A percentile compares a stretch with the other conserved stretches of the same genome.
Evolutionary conservation across 805 yeast species (phyloP).

Genomic region (Yarrowia divulgata): DNA sequence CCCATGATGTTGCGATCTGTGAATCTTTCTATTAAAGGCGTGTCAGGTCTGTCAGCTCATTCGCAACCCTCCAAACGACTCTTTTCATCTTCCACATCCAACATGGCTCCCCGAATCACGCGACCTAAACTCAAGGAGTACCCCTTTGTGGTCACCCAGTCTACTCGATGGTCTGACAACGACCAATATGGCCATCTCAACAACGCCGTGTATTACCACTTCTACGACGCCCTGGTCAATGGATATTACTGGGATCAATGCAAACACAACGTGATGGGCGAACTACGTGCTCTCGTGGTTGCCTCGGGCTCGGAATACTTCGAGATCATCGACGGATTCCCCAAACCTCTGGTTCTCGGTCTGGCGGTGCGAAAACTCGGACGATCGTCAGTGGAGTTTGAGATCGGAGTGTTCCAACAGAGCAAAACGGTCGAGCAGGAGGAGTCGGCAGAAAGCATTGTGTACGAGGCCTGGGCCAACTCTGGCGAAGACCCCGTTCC

Average conservation of each 20-base stretch:
- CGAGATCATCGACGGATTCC: constrained; percentile 47
- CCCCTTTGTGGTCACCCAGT: constrained; percentile 40
- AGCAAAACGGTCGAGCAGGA: constrained; percentile 21
- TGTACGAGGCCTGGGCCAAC: constrained; percentile 36
- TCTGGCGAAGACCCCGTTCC: constrained; percentile 41
- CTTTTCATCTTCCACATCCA: constrained; percentile 9
- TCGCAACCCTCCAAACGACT: constrained; percentile 4
- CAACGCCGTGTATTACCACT: constrained; percentile 47
- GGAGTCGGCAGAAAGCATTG: constrained; percentile 32
- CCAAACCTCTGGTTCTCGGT: constrained; percentile 46
- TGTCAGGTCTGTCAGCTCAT: neutral
- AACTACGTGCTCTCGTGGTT: constrained; percentile 43
- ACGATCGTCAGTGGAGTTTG: constrained; percentile 46
- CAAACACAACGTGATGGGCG: constrained; percentile 43
- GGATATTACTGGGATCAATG: constrained; percentile 39
- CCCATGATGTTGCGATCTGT: constrained; percentile 28
- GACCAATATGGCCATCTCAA: constrained; percentile 48
- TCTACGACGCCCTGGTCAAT: constrained; percentile 42
- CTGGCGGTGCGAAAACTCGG: constrained; percentile 46
- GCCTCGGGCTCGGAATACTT: constrained; percentile 46
- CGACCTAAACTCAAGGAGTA: constrained; percentile 42
- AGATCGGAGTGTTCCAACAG: constrained; percentile 47
- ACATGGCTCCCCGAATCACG: constrained; percentile 22
- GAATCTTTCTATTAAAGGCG: constrained; percentile 8
- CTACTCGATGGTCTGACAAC: constrained; percentile 47